Base-by-base conservation (phyloP, 352 stramenopile genomes). In the Thalassiosira livingstoniorum region DNA sequence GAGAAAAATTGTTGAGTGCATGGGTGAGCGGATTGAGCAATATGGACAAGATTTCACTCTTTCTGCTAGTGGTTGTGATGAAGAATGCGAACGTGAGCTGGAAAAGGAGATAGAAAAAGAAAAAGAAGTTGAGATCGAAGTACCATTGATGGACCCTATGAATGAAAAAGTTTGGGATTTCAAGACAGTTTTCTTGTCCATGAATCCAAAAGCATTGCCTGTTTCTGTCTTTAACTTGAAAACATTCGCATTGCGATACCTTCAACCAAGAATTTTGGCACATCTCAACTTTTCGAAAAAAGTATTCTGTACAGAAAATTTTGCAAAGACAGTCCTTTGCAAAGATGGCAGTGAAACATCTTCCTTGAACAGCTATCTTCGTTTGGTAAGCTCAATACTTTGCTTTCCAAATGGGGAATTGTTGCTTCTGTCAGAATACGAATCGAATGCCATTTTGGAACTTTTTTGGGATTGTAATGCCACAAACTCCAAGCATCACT, bases 81-180 rank as follows among this genome's bases (percentile, higher is more conserved):
- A 89, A 79, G 89, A 93, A 80, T 92, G 88, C 66, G 85, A 93
- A 75, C 61, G 89, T 43, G 89, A 93, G 63, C 70, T 92, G 25
- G 79, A 93, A 60, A 42, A 88, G 51, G 84, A 93, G 67, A 25
- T 75, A 13, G 83, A 91, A 67, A 55, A 81, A 47, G 83, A 87
- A 61, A 68, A 88, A 61, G 83, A 90, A 82, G 35, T 65, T n/a
- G 78, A 87, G 58, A 55, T 80, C 45, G 78, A 88, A 60, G 25
- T 88, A 21, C 65, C 66, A 60, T 42, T 58, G 11, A 58, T 78
- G 39, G 37, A 69, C 51, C 76, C 78, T 58, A n/a, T 58, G 18
- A 23, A 4, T 39, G 80, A 87, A 74, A 81, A 75, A 29, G 23
- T 37, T 53, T 87, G 80, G 80, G 55, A 87, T 72, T 83, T 81